Base-by-base conservation (phyloP, 129 eudicot species). In the Cynara cardunculus region DNA sequence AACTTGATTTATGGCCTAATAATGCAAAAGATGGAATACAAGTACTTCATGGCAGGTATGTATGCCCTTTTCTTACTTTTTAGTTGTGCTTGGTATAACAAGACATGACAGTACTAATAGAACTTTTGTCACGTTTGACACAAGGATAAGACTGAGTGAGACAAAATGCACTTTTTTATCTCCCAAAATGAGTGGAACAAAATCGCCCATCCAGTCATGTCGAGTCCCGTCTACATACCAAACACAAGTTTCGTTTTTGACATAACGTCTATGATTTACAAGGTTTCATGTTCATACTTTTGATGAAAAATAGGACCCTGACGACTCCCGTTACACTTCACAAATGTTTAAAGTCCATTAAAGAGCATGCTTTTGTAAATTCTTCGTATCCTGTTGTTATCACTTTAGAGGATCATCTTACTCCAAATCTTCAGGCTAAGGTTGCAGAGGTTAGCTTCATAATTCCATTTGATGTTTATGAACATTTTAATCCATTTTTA, bases 1-100 rank as follows among this genome's bases (percentile, higher is more conserved):
- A 96, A 82, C 97, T 96, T 28, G 99, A 96, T 89, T 56, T 96
- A 77, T 96, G 99, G 99, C 98, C 99, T 30, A 91, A 86, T 86
- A 89, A 90, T 70, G 44, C 90, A 8, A 96, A 87, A 82, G 93
- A 92, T 86, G 86, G 90, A 53, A 79, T 96, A 6, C 87, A 92
- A 66, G 99, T 96, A 71, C 99, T 93, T 76, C 99, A 96, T 84
- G 99, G 99, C 85, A 89, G 99, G 99, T 91, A 86, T 25, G 22
- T 6, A 16, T 37, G 9, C 65, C 65, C 2, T 56, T 56, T 56
- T n/a, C 65, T 56, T 6, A 4, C 65, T 18, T 4, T 56, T 56
- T 53, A 18, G 0, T 10, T 53, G 21, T 7, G 6, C 5, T 56
- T 56, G 64, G 24, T 19, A 56, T 53, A n/a, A 53, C 22, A 3